phyloP scores from a whole-genome alignment of 352 stramenopile species.

The Globisporangium nunn region DNA sequence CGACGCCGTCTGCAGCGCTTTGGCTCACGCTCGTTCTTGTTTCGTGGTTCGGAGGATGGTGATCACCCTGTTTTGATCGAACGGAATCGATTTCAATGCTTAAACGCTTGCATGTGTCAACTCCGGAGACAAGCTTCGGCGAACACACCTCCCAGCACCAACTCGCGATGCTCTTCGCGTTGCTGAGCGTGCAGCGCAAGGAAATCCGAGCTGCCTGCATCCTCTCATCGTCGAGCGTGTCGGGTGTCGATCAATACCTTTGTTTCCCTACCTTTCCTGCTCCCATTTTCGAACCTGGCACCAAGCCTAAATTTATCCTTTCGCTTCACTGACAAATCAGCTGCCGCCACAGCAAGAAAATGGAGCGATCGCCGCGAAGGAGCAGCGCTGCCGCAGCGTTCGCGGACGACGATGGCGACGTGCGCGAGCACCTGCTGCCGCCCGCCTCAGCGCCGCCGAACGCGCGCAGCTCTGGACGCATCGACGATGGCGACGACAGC shows the following conservation, averaged over 20 bases:
- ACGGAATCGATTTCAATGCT: not conserved
- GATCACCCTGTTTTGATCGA: too few species aligned
- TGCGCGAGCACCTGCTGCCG: slow-evolving; percentile 40
- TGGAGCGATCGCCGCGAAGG: not conserved
- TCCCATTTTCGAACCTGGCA: not conserved
- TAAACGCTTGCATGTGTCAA: too few species aligned
- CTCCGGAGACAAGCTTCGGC: too few species aligned
- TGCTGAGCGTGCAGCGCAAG: not conserved
- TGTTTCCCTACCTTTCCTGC: too few species aligned
- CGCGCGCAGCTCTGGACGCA: not conserved
- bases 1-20: not conserved
- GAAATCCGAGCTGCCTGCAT: not conserved
- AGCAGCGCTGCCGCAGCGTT: slow-evolving; percentile 3
- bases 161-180: not conserved
- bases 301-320: not conserved
- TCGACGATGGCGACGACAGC: slow-evolving; percentile 12
- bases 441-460: not conserved
- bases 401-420: slow-evolving; percentile 20
- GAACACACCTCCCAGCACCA: slow-evolving; percentile 10
- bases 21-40: not conserved
- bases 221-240: too few species aligned
- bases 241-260: too few species aligned
- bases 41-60: not conserved
- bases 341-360: not conserved
- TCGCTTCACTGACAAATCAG: not conserved